These are phyloP conservation scores for Linnemannia exigua DNA, from an alignment of 192 early-diverging fungal genomes.

Conservation along the genomic window DNA sequence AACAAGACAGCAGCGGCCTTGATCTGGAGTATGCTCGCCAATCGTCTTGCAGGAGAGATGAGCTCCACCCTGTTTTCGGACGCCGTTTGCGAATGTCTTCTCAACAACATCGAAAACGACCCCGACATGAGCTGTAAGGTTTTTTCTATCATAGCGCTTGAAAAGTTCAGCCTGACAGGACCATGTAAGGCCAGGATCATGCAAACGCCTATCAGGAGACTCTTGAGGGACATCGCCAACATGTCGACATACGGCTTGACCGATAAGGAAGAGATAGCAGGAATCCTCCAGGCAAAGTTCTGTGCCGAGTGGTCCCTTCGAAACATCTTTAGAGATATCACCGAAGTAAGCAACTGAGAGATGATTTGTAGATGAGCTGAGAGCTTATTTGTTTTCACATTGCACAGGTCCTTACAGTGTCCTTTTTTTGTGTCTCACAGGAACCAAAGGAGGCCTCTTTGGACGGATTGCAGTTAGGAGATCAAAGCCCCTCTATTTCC, in stretches of 20 bases:
- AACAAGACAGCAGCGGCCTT: slow-evolving; percentile 65
- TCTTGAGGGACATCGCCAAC: slow-evolving; percentile 36
- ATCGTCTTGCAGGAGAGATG: slow-evolving; percentile 69
- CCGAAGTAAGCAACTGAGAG: slow-evolving; percentile 21
- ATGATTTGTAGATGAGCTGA: background rate
- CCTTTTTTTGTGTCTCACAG: background rate
- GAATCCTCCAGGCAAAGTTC: slow-evolving; percentile 58
- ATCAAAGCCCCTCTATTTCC: background rate
- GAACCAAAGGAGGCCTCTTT: slow-evolving; percentile 6
- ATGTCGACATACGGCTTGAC: slow-evolving; percentile 34
- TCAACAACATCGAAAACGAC: slow-evolving; percentile 58
- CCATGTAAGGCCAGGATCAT: slow-evolving; percentile 57
- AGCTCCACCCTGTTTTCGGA: slow-evolving; percentile 61
- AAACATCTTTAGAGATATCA: slow-evolving; percentile 61
- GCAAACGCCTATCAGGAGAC: slow-evolving; percentile 37
- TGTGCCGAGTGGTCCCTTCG: slow-evolving; percentile 68
- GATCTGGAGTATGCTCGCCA: slow-evolving; percentile 68
- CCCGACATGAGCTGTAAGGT: slow-evolving; percentile 62
- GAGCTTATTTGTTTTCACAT: background rate
- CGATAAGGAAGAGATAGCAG: slow-evolving; percentile 43
- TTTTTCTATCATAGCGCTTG: slow-evolving; percentile 67
- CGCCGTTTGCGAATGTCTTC: slow-evolving; percentile 60
- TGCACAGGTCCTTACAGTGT: background rate
- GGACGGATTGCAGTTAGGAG: background rate
- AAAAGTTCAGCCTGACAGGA: slow-evolving; percentile 71